Conservation (phyloP, 2,329 filamentous ascomycete species). For the Niveomyces coronatus region DNA sequence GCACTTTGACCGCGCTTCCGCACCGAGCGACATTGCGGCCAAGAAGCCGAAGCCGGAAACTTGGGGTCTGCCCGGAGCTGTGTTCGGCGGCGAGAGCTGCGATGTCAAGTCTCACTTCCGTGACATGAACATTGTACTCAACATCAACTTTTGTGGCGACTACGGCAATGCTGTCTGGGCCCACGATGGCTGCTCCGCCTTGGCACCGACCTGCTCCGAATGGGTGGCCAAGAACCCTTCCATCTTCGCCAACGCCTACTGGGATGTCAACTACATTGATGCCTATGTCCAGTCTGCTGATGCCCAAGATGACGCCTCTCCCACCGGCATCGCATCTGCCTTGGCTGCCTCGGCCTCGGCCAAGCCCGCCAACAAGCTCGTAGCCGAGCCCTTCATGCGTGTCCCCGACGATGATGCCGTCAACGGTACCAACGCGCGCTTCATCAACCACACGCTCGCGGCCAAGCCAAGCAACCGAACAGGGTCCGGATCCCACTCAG, state of each 20-base stretch:
- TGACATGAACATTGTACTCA: constrained; percentile 61
- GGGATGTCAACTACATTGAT: constrained; percentile 48
- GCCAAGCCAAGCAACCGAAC: constrained; percentile 3
- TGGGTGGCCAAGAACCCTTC: constrained; percentile 36
- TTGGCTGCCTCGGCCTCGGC: neutral
- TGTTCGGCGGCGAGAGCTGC: constrained; percentile 56
- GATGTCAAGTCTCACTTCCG: constrained; percentile 56
- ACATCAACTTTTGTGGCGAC: constrained; percentile 64
- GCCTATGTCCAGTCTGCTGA: constrained; percentile 24
- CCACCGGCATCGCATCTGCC: neutral
- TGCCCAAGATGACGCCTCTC: neutral
- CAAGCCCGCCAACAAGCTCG: neutral
- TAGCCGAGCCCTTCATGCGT: neutral
- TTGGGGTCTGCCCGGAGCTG: constrained; percentile 61
- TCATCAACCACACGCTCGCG: constrained; percentile 6
- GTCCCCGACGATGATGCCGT: neutral
- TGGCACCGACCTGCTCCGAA: constrained; percentile 26
- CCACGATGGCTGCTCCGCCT: constrained; percentile 3
- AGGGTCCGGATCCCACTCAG: constrained; percentile 2
- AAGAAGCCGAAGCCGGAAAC: constrained; percentile 48
- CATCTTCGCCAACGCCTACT: constrained; percentile 31
- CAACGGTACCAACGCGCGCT: neutral
- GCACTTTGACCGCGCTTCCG: constrained; percentile 58
- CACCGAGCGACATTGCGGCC: constrained; percentile 54
- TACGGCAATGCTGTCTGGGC: constrained; percentile 44